These are phyloP conservation scores for Kalmusia sp. DNA, from an alignment of 2,329 filamentous ascomycete species.

Conservation along the genomic window DNA sequence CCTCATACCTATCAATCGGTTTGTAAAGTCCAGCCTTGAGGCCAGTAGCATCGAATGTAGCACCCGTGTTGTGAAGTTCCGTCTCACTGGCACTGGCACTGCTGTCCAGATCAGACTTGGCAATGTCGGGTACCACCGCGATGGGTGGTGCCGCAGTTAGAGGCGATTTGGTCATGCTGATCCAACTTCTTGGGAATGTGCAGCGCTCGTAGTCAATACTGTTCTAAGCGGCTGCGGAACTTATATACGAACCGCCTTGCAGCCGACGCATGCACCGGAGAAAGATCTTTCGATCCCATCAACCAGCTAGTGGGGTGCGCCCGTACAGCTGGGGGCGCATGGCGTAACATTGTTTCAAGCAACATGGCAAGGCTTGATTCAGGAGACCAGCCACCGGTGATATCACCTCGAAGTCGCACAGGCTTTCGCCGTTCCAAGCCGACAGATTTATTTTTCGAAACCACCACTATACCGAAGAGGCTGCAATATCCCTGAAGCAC, in stretches of 20 bases:
- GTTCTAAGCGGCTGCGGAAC: background rate
- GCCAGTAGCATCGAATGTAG: constrained; percentile 46
- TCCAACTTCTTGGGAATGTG: background rate
- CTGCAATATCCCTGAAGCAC: constrained; percentile 26
- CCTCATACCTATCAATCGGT: constrained; percentile 65
- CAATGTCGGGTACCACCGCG: constrained; percentile 16
- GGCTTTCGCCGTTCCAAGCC: background rate
- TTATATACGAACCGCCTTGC: background rate
- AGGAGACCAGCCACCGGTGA: background rate
- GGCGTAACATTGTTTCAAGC: background rate
- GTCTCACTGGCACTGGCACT: constrained; percentile 29
- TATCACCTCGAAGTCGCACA: background rate
- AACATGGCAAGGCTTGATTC: background rate
- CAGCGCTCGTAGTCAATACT: background rate
- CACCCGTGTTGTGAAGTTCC: constrained; percentile 19
- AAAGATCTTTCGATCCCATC: background rate
- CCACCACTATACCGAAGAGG: background rate
- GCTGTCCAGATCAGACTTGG: constrained; percentile 27
- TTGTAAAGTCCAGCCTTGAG: constrained; percentile 51
- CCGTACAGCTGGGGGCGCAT: background rate
- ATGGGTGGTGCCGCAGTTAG: constrained; percentile 8
- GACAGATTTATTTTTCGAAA: background rate
- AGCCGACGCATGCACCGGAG: background rate
- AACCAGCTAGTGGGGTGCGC: background rate
- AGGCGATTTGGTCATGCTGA: constrained; percentile 13